phyloP scores from a whole-genome alignment of 495 filamentous ascomycete genomes.

The Aspergillus sclerotioniger region DNA sequence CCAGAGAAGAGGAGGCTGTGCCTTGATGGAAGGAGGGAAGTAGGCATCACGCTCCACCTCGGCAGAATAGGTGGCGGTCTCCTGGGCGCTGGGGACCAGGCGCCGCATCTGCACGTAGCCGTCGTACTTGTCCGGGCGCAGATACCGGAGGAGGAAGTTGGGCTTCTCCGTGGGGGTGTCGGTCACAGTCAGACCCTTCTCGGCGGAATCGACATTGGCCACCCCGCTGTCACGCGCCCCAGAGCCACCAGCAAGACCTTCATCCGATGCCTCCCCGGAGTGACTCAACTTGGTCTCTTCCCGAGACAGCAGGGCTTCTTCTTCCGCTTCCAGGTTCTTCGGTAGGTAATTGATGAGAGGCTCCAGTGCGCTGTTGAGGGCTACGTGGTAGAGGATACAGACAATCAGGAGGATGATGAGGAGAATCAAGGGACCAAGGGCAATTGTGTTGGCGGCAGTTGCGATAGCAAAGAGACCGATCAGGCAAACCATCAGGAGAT shows the following conservation, averaged over 20 bases:
- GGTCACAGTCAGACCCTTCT: conserved; percentile 32
- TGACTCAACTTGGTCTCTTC: conserved; percentile 27
- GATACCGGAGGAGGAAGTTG: conserved; percentile 64
- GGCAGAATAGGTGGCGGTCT: conserved; percentile 51
- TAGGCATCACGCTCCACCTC: conserved; percentile 70
- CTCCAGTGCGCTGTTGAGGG: conserved; percentile 72
- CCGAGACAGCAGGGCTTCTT: conserved; percentile 59
- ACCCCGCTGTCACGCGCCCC: conserved; percentile 28
- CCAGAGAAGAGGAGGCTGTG: conserved; percentile 72
- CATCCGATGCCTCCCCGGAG: conserved; percentile 28
- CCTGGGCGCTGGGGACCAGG: conserved; percentile 61
- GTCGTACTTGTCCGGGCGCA: conserved; percentile 74
- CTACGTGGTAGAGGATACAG: conserved; percentile 77
- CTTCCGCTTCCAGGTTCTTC: conserved; percentile 59
- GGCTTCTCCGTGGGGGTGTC: conserved; percentile 44
- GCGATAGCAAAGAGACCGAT: conserved; percentile 85
- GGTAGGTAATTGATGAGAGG: conserved; percentile 84
- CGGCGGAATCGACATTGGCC: conserved; percentile 32
- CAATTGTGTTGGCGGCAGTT: conserved; percentile 52
- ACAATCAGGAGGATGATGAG: conserved; percentile 82
- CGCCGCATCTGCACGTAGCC: conserved; percentile 71
- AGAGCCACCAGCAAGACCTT: conserved; percentile 22
- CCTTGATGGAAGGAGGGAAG: conserved; percentile 67
- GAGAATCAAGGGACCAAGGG: conserved; percentile 73
- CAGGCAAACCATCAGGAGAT: conserved; percentile 80